Base-by-base conservation (phyloP, 1,139 yeast genomes). In the Yamadazyma sp. region DNA sequence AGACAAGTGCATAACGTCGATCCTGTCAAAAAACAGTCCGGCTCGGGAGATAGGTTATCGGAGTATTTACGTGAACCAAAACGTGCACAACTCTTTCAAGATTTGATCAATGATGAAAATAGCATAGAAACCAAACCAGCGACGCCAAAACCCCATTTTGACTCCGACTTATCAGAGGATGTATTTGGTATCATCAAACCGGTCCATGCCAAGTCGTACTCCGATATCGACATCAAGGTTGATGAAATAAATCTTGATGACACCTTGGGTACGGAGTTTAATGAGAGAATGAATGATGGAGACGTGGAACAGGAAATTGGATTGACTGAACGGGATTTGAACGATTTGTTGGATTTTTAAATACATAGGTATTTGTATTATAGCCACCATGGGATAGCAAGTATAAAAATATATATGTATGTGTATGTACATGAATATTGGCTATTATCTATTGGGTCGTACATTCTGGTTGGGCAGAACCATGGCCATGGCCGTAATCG, bases 301-400 rank as follows among this genome's bases (percentile, higher is more conserved):
- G 23, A 25, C 12, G 18, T 38, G 12, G 43, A 43, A 17, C 50
- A 47, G 12, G 52, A 49, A 12, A 29, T 65, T 10, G 76, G 76
- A 1, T 60, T 70, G 40, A 53, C 58, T 15, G 52, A 52, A 11
- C 55, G 59, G 17, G 76, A 70, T 35, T 56, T 70, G 35, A 52
- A 59, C 34, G 70, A 62, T 35, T 59, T 70, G 44, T 57, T 70
- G 41, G 73, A 67, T 52, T 65, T 54, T 35, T 57, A 43, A 40
- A 11, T 11, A 13, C 20, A 26, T 3, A 26, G 6, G 25, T 7
- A n/a, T 13, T 15, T 8, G 6, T 26, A 11, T 24, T 13, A 22
- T 29, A 18, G 28, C 14, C 14, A 12, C 12, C 9, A 25, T 6
- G 12, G 25, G 11, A 27, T 30, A 11, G 5, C n/a, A 30, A 12